phyloP scores from a whole-genome alignment of 352 stramenopile genomes.

The Phytophthora europaea region DNA sequence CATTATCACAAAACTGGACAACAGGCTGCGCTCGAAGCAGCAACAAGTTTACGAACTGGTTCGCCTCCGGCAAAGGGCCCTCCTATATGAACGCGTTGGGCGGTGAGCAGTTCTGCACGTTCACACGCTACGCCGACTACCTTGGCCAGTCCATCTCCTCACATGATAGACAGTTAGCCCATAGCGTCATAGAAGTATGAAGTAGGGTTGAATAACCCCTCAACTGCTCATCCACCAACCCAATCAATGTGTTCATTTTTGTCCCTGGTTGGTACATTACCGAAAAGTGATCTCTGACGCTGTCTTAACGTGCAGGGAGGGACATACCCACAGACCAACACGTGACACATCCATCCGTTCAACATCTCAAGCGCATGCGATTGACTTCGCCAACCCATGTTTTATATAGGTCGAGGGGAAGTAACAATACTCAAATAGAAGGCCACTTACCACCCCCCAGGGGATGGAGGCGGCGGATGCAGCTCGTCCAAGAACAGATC shows the following conservation, averaged over 20 bases:
- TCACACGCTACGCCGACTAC: neutral
- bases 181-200: neutral
- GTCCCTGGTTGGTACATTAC: neutral
- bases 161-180: neutral
- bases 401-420: constrained; percentile 6
- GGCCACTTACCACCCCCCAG: too few species aligned
- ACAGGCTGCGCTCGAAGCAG: neutral
- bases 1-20: neutral
- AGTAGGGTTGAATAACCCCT: too few species aligned
- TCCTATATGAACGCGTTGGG: neutral
- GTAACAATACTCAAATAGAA: too few species aligned
- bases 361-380: neutral
- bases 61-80: neutral
- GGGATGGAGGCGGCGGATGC: constrained; percentile 7
- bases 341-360: neutral
- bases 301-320: neutral
- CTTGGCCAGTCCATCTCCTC: neutral
- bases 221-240: neutral
- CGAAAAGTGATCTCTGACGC: neutral
- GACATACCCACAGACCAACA: neutral
- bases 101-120: neutral
- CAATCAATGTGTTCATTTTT: neutral
- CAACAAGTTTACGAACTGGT: neutral
- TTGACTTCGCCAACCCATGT: neutral
- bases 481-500: constrained; percentile 14